A percentile compares a stretch with the other conserved stretches of the same genome.
Conservation (phyloP, 345 rosid species). For the Eucalyptus viminalis region DNA sequence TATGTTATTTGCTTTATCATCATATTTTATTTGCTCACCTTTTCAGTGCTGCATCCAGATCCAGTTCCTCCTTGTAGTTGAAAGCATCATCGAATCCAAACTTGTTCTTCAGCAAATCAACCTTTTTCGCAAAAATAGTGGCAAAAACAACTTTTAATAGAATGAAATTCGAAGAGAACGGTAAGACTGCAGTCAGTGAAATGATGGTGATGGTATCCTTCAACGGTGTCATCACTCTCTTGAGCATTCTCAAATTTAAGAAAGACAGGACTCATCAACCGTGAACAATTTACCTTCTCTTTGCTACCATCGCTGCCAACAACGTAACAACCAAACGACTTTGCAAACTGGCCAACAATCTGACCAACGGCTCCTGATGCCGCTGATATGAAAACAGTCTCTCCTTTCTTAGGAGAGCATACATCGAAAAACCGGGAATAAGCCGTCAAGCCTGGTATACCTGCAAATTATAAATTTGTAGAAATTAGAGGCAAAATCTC, state of each 20-base stretch:
- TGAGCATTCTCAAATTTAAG: neutral
- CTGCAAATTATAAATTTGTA: neutral
- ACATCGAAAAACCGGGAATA: conserved; percentile 31
- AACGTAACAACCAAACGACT: conserved; percentile 36
- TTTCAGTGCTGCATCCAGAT: conserved; percentile 28
- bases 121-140: neutral
- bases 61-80: conserved; percentile 36
- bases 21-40: conserved; percentile 6
- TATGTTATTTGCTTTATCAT: neutral
- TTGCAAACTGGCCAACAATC: conserved; percentile 55
- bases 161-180: neutral
- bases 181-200: neutral
- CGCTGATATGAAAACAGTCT: conserved; percentile 29
- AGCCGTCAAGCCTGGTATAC: conserved; percentile 43
- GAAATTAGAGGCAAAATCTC: neutral
- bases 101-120: conserved; percentile 31
- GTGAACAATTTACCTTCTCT: conserved; percentile 11
- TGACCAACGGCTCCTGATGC: conserved; percentile 54
- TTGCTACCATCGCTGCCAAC: conserved; percentile 44
- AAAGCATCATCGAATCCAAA: conserved; percentile 48
- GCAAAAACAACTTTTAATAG: neutral
- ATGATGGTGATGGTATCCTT: neutral
- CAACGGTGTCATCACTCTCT: neutral
- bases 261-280: neutral
- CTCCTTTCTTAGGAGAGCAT: conserved; percentile 45